These are phyloP conservation scores for Colletotrichum horii DNA, from an alignment of 2,329 filamentous ascomycete species.

Conservation along the genomic window DNA sequence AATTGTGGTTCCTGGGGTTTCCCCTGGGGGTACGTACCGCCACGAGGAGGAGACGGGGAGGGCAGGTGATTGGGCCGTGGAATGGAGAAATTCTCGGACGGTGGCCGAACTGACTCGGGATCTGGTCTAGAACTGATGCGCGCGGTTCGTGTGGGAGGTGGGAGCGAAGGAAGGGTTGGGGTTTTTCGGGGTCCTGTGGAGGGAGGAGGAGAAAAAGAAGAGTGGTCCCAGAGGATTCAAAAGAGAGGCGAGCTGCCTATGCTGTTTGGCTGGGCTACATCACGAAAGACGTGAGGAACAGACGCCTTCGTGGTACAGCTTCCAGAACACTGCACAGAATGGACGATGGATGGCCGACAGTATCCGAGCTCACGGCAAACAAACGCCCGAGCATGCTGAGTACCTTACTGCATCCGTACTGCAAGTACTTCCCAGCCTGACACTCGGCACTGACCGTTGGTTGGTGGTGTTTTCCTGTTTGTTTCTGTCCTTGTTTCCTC, in stretches of 20 bases:
- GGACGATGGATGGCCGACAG: neutral
- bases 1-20: constrained; percentile 8
- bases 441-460: neutral
- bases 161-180: neutral
- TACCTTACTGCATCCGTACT: too few species aligned
- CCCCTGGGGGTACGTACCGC: neutral
- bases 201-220: neutral
- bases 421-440: neutral
- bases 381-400: neutral
- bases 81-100: constrained; percentile 18
- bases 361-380: neutral
- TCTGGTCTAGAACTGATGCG: constrained; percentile 1
- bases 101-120: constrained; percentile 14
- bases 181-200: neutral
- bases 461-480: neutral
- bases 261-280: neutral
- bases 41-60: neutral
- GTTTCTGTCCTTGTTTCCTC: neutral
- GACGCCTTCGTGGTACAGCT: neutral
- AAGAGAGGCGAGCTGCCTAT: neutral
- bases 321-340: neutral
- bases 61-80: neutral
- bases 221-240: neutral
- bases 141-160: neutral
- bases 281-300: neutral